A percentile compares a stretch with the other conserved stretches of the same genome.
Evolutionary conservation across 371 early-diverging fungal genomes (phyloP).

Genomic region (Mortierella sp.): DNA sequence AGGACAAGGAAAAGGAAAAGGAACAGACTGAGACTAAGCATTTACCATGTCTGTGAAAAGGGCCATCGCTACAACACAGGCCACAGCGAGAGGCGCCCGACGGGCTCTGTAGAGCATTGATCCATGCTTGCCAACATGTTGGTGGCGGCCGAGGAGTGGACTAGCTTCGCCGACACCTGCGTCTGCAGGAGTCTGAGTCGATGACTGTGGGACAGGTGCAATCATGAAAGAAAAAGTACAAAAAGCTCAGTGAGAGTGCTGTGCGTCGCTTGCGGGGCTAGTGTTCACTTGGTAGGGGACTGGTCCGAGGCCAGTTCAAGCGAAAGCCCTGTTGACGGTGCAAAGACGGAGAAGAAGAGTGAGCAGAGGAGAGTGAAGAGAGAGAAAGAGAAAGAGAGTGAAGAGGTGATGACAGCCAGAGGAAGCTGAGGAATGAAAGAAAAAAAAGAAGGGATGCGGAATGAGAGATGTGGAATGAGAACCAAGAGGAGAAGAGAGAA

Average conservation of each 20-base stretch:
- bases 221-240: slow-evolving; percentile 21
- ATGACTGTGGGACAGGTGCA: slow-evolving; percentile 31
- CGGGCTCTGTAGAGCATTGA: slow-evolving; percentile 52
- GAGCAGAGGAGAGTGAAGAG: background rate
- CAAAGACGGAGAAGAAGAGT: no score
- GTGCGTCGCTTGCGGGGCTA: no score
- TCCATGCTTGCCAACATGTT: background rate
- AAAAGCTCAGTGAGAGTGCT: background rate
- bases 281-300: no score
- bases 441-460: no score
- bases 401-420: background rate
- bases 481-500: background rate
- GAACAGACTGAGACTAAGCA: slow-evolving; percentile 1
- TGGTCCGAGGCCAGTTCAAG: no score
- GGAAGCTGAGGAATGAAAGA: no score
- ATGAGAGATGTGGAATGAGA: background rate
- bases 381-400: background rate
- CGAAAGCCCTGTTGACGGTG: no score
- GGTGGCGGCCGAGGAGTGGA: slow-evolving; percentile 24
- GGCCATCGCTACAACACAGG: slow-evolving; percentile 66
- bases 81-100: slow-evolving; percentile 59
- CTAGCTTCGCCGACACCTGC: slow-evolving; percentile 8
- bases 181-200: slow-evolving; percentile 9
- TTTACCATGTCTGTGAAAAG: slow-evolving; percentile 61
- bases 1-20: background rate